Conservation (phyloP, 177 flowering plant species). For the Telopea speciosissima region DNA sequence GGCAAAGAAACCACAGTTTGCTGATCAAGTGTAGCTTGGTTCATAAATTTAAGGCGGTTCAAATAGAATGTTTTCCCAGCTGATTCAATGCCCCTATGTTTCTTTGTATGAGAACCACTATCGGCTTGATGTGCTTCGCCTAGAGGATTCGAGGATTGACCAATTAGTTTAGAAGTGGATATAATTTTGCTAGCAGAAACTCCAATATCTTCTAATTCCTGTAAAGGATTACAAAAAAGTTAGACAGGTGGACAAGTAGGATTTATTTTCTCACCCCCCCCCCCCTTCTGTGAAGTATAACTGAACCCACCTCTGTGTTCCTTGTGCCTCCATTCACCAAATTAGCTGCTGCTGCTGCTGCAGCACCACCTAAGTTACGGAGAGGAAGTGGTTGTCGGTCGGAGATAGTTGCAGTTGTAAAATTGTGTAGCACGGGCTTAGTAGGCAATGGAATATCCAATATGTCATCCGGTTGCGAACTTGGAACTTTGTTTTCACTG, state of each 20-base stretch:
- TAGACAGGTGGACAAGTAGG: background rate
- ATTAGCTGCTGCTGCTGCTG: background rate
- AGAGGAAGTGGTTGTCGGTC: background rate
- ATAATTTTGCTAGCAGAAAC: slow-evolving; percentile 9
- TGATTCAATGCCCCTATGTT: slow-evolving; percentile 18
- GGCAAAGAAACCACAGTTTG: slow-evolving; percentile 50
- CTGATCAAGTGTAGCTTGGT: slow-evolving; percentile 14
- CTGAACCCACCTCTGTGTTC: slow-evolving; percentile 4
- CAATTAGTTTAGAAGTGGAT: slow-evolving; percentile 4
- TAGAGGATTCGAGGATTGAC: slow-evolving; percentile 2
- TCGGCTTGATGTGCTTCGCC: slow-evolving; percentile 3
- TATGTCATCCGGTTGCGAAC: slow-evolving; percentile 1
- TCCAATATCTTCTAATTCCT: slow-evolving; percentile 7
- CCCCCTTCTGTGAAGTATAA: background rate
- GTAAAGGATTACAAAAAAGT: slow-evolving; percentile 1
- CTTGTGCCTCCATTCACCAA: slow-evolving; percentile 6
- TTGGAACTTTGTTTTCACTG: slow-evolving; percentile 1
- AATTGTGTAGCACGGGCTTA: background rate
- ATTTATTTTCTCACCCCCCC: slow-evolving; percentile 5
- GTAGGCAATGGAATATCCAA: background rate
- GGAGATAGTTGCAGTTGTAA: background rate
- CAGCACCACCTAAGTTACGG: background rate
- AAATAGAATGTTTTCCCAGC: slow-evolving; percentile 59
- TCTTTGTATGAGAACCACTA: slow-evolving; percentile 8
- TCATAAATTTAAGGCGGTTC: slow-evolving; percentile 50